Evolutionary conservation across 495 filamentous ascomycete genomes (phyloP).

Genomic region (Talaromyces adpressus): DNA sequence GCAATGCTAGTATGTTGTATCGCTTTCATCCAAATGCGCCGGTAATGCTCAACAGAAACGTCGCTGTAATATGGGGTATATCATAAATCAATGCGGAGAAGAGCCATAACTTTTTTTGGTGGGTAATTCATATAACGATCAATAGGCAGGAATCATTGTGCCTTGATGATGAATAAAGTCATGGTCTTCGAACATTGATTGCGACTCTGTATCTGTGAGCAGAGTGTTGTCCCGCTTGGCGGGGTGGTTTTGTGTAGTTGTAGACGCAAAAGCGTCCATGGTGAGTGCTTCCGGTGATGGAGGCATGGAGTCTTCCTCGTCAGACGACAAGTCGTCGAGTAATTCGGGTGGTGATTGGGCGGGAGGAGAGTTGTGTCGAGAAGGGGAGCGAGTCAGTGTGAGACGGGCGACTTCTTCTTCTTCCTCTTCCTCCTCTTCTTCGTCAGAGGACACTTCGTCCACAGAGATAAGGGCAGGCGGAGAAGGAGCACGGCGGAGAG

Average conservation of each 20-base stretch:
- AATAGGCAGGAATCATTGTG: slow-evolving; percentile 38
- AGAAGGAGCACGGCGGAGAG: slow-evolving; percentile 32
- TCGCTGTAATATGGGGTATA: background rate
- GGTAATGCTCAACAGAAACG: slow-evolving; percentile 20
- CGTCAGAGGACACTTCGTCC: slow-evolving; percentile 45
- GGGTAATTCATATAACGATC: slow-evolving; percentile 6
- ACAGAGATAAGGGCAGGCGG: slow-evolving; percentile 36
- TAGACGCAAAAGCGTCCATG: slow-evolving; percentile 60
- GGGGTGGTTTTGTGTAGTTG: slow-evolving; percentile 47
- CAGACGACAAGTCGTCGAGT: slow-evolving; percentile 57
- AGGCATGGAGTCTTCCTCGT: slow-evolving; percentile 70
- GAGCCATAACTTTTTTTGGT: slow-evolving; percentile 1
- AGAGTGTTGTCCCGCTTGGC: slow-evolving; percentile 45
- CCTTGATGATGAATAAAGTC: slow-evolving; percentile 40
- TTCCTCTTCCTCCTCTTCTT: slow-evolving; percentile 52
- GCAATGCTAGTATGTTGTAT: background rate
- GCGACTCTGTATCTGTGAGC: slow-evolving; percentile 30
- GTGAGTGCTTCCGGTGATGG: slow-evolving; percentile 69
- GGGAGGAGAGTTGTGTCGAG: slow-evolving; percentile 41
- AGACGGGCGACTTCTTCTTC: slow-evolving; percentile 56
- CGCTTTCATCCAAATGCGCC: slow-evolving; percentile 16
- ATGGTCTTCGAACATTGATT: slow-evolving; percentile 52
- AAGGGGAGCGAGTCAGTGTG: slow-evolving; percentile 65
- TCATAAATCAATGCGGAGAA: slow-evolving; percentile 13
- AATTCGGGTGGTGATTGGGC: slow-evolving; percentile 62